phyloP scores from a whole-genome alignment of 2,329 filamentous ascomycete genomes.

The Botryosphaeria dothidea region DNA sequence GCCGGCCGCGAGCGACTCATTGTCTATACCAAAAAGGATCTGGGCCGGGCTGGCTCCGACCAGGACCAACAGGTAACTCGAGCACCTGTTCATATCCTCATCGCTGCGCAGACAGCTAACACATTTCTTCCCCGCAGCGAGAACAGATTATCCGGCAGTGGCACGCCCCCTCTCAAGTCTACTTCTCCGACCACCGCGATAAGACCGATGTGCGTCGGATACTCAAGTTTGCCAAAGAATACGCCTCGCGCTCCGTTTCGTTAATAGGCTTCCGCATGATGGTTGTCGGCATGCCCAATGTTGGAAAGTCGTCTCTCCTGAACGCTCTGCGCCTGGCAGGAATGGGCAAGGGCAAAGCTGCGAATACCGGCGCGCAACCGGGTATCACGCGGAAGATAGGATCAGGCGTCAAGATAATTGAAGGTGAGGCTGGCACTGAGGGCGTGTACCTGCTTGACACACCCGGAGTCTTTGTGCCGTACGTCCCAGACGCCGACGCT shows the following conservation, averaged over 20 bases:
- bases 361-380: constrained; percentile 80
- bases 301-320: constrained; percentile 92
- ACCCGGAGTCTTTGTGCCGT: constrained; percentile 92
- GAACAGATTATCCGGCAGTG: constrained; percentile 56
- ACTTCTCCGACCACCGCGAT: constrained; percentile 54
- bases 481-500: constrained; percentile 77
- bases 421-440: constrained; percentile 40
- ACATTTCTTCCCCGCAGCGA: constrained; percentile 33
- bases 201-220: constrained; percentile 47
- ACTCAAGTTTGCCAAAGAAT: constrained; percentile 53
- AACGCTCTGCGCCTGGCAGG: constrained; percentile 77
- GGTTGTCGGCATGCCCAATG: constrained; percentile 96
- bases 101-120: constrained; percentile 2
- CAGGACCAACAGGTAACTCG: constrained; percentile 14
- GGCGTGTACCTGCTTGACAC: constrained; percentile 84
- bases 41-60: constrained; percentile 55
- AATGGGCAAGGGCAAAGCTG: constrained; percentile 68
- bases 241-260: constrained; percentile 50
- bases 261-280: constrained; percentile 83
- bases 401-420: constrained; percentile 78
- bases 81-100: neutral
- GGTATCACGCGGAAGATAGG: constrained; percentile 86
- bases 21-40: constrained; percentile 88
- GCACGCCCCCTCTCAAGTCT: constrained; percentile 52
- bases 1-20: constrained; percentile 73